Evolutionary conservation across 257 asterid genomes (phyloP), one percentile per base, ranked within the genome.

Genomic region (Parsonsia alboflavescens): DNA sequence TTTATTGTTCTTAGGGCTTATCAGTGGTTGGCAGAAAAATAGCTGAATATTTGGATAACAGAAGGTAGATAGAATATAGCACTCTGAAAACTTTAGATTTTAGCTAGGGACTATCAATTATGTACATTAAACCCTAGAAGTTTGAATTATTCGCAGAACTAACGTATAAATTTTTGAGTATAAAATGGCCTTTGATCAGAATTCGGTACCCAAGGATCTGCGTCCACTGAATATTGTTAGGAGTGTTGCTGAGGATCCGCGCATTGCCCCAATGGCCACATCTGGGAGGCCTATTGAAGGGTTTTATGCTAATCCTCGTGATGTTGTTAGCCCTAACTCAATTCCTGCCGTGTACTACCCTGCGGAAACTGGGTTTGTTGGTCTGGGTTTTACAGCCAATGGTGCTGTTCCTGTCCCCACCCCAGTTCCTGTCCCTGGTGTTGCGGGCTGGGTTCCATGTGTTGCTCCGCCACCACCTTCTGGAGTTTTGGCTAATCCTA

Each of bases 141-240:
- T 73, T 76, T 41, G 53, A 68, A 68, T n/a, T 81, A 45, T 76
- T 39, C 73, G 44, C 68, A 21, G 15, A 8, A 1, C 44, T 0
- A 15, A 26, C 41, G 68, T 16, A 41, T 50, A 11, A 59, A 49
- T 30, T 58, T 33, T 73, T 58, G 59, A 30, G 78, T 63, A 74
- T 33, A 73, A 68, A 68, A 92, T 92, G 99, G 96, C 94, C 21
- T 92, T 85, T 74, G 96, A 92, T 85, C 96, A 84, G 85, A 92
- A 83, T 83, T 86, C 88, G 46, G 48, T 86, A 30, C 96, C 96
- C 57, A 86, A 84, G 79, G 92, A 88, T 87, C 84, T 94, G 76
- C 94, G 90, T 53, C 97, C 97, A 0, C 71, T 92, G 74, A 94
- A 88, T 81, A 82, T 89, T 33, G 82, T 82, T 41, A 78, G 93